Conservation (phyloP, 805 yeast genomes). For the Starmerella bombi region DNA sequence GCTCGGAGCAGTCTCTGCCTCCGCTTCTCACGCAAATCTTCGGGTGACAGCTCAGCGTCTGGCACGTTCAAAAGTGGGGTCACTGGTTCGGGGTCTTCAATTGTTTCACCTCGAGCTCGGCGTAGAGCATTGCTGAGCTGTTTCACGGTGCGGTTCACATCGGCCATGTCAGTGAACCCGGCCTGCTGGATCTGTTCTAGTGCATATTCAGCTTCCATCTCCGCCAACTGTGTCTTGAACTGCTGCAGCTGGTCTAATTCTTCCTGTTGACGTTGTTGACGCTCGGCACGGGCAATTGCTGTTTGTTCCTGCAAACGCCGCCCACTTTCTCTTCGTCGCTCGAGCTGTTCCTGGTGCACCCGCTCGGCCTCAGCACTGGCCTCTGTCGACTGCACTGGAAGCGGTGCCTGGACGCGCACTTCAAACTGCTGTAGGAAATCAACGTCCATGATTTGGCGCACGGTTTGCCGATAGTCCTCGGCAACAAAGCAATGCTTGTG, state of each 20-base stretch:
- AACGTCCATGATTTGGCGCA: constrained; percentile 43
- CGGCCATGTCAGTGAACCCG: constrained; percentile 33
- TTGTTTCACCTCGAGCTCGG: constrained; percentile 37
- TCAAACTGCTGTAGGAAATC: constrained; percentile 57
- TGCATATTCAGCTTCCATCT: constrained; percentile 60
- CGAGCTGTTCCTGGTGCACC: constrained; percentile 74
- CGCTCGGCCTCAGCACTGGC: constrained; percentile 52
- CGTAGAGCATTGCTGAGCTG: constrained; percentile 13
- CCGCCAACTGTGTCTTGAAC: constrained; percentile 59
- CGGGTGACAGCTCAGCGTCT: constrained; percentile 69
- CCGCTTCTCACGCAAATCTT: constrained; percentile 73
- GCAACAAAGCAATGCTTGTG: constrained; percentile 72
- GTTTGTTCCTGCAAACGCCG: constrained; percentile 87
- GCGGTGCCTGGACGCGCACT: constrained; percentile 70
- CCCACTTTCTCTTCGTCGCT: constrained; percentile 73
- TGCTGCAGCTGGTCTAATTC: constrained; percentile 52
- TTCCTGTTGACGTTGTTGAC: constrained; percentile 71
- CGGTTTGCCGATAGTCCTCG: constrained; percentile 49
- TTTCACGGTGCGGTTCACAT: constrained; percentile 49
- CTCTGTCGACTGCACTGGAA: constrained; percentile 32
- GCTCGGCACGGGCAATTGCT: constrained; percentile 67
- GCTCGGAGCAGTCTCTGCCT: constrained; percentile 73
- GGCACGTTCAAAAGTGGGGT: constrained; percentile 65
- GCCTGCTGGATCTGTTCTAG: constrained; percentile 55
- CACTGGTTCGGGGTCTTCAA: constrained; percentile 34